Base-by-base conservation (phyloP, 2,329 filamentous ascomycete genomes). In the Coniochaeta sp. region DNA sequence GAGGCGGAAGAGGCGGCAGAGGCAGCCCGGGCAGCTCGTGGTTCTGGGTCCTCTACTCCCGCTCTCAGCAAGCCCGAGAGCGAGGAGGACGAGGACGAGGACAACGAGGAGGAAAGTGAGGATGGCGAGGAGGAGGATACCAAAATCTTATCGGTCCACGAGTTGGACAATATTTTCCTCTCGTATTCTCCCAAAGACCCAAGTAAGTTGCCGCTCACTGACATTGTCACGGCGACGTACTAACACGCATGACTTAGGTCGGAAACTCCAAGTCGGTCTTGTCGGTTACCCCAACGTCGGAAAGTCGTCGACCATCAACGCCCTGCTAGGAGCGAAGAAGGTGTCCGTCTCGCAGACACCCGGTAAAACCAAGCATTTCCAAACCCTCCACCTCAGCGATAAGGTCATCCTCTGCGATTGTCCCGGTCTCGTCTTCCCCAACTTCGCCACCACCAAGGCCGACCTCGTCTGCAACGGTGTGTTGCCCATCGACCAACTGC, bases 261-360 rank as follows among this genome's bases (percentile, higher is more conserved):
- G 70, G 56, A 96, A 95, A 68, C 86, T 91, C 4, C 85, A 90
- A 57, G 94, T 99, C 59, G 94, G 94, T 61, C 77, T 99, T 18
- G 94, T 99, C 32, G 94, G 94, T 53, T 99, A 99, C 71, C 94
- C 94, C 63, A 99, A 99, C 73, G 94, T 99, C 57, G 94, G 94
- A 72, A 99, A 99, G 73, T 99, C 95, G 1, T 96, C 91, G 48
- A 99, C 94, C 14, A 99, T 99, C 78, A 99, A 99, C 73, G 92
- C 94, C 38, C 81, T 99, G n/a, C 91, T 97, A 53, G 95, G 95
- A 49, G 86, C 94, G 51, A 99, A 97, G 75, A 99, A 97, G 73
- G 94, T 99, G 6, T 97, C 92, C 0, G 95, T 99, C 33, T 99
- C 94, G 14, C 87, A 92, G 13, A 99, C 94, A 1, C 94, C 94